Evolutionary conservation across 768 basidiomycete genomes (phyloP).

Genomic region (Agaricus bisporus): DNA sequence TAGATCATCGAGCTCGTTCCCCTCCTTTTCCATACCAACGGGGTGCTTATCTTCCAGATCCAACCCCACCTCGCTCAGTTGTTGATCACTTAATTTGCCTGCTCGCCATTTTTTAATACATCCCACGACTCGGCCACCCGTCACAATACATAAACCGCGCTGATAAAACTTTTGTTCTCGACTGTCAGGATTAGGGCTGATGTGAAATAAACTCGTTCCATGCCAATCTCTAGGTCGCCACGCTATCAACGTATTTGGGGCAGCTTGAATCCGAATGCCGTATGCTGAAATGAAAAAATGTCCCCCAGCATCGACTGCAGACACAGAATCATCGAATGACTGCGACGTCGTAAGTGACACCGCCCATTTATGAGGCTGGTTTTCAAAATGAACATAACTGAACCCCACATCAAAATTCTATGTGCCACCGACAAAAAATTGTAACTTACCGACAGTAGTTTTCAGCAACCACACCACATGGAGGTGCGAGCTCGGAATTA

Average conservation of each 20-base stretch:
- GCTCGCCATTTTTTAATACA: not conserved
- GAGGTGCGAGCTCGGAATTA: slow-evolving; percentile 6
- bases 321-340: not conserved
- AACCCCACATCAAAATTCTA: too few species aligned
- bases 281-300: slow-evolving; percentile 13
- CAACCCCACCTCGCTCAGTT: too few species aligned
- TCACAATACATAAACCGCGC: not conserved
- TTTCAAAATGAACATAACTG: slow-evolving; percentile 11
- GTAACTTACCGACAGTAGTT: slow-evolving; percentile 9
- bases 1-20: too few species aligned
- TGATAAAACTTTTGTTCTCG: not conserved
- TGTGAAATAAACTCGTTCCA: slow-evolving; percentile 11
- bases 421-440: too few species aligned
- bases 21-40: too few species aligned
- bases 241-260: slow-evolving; percentile 11
- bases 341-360: slow-evolving; percentile 4
- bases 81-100: too few species aligned
- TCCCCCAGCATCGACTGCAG: slow-evolving; percentile 2
- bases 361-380: slow-evolving; percentile 14
- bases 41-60: too few species aligned
- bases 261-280: slow-evolving; percentile 12
- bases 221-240: slow-evolving; percentile 13
- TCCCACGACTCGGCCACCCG: not conserved
- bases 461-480: slow-evolving; percentile 8
- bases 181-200: not conserved